phyloP scores from a whole-genome alignment of 768 basidiomycete genomes.

The Tricholoma furcatifolium region DNA sequence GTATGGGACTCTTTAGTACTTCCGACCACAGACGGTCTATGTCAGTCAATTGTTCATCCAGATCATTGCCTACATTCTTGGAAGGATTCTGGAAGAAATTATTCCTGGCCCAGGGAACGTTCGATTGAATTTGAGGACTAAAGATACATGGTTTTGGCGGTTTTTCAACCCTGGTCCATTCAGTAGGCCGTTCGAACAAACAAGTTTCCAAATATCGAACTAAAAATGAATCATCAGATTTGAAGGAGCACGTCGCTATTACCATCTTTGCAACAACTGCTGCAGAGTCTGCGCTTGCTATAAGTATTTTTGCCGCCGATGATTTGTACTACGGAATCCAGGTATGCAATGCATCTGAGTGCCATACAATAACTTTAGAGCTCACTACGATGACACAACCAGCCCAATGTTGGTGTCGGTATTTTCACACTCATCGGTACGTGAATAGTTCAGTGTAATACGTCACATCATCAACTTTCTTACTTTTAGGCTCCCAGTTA shows the following conservation, averaged over 20 bases:
- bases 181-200: conserved; percentile 36
- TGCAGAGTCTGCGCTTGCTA: conserved; percentile 54
- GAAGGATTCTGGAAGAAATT: conserved; percentile 40
- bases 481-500: conserved; percentile 29
- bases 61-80: conserved; percentile 52
- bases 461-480: neutral
- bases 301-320: conserved; percentile 59
- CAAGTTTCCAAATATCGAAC: no score
- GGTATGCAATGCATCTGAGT: conserved; percentile 14
- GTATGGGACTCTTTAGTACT: conserved; percentile 35
- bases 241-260: conserved; percentile 61
- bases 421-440: conserved; percentile 11
- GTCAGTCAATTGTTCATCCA: conserved; percentile 51
- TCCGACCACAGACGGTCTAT: conserved; percentile 32
- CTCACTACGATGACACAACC: neutral
- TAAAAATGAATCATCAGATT: conserved; percentile 27
- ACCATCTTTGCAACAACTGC: conserved; percentile 63
- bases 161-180: conserved; percentile 64
- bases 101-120: conserved; percentile 31
- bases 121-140: conserved; percentile 24
- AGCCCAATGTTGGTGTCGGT: conserved; percentile 32
- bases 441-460: neutral
- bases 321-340: conserved; percentile 44
- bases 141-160: conserved; percentile 43
- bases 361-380: neutral